Base-by-base conservation (phyloP, 2,329 filamentous ascomycete genomes). In the Mariannaea sp. region DNA sequence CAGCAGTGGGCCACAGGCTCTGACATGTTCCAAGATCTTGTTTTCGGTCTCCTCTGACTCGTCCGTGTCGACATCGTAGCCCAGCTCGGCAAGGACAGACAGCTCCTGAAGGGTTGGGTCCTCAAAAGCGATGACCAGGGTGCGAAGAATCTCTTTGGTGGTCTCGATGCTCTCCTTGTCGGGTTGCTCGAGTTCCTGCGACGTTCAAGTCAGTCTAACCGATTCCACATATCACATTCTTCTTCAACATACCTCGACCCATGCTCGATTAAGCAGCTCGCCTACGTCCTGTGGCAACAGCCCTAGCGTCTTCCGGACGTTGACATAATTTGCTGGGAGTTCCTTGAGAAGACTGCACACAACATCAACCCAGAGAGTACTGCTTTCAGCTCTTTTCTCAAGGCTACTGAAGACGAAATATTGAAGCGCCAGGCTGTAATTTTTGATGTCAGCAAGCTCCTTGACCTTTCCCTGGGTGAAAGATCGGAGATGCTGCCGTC, bases 81-180 rank as follows among this genome's bases (percentile, higher is more conserved):
- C 32, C 7, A 56, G 10, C 16, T 53, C 54, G 20, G 50, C 50
- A 50, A 57, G 46, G 7, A 57, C 24, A 22, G 33, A 36, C 1
- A 57, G 32, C 13, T 57, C 55, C 9, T 54, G 40, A 3, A 54
- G 32, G 13, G 55, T 57, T 29, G 50, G 55, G 6, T 54, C 43
- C 22, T 57, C 55, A 22, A 54, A 50, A 2, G 55, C 46, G 7
- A 57, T 38, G 7, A 54, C 46, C 1, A 57, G 26, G 9, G 50
- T 54, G n/a, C 55, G 55, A 8, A 57, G 55, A 14, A 57, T 49
- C n/a, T 57, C 55, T 8, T 57, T 55, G 33, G 45, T 38, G 16
- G 33, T 54, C 12, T 54, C 49, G 8, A 57, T 32, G 7, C 29
- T 29, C 10, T 53, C 41, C 14, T 47, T 39, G n/a, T 54, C 54